Base-by-base conservation (phyloP, 2,329 filamentous ascomycete species). In the Colletotrichum chrysophilum region DNA sequence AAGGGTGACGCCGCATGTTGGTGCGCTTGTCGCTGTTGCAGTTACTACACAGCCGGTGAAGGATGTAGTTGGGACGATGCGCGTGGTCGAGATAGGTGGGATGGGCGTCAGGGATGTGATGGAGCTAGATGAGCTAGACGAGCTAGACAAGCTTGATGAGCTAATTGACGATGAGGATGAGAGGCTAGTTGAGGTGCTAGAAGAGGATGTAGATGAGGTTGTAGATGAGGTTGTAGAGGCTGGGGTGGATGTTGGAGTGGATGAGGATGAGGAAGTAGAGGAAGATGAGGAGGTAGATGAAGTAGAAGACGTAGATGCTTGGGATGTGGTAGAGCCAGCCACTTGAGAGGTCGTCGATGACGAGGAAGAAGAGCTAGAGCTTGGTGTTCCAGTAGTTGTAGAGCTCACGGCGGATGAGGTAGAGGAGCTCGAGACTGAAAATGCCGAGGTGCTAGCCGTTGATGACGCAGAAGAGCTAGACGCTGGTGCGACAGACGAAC, bases 211-310 rank as follows among this genome's bases (percentile, higher is more conserved):
- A 4, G 43, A 21, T 13, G 43, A 48, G 38, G 4, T 6, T 21
- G 43, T n/a, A 24, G 21, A 24, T 24, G 21, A 48, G 18, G n/a
- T 3, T 21, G 43, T 52, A 52, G 43, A 52, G 2, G 43, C 43
- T 13, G 12, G 0, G 12, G 43, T 52, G 6, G 43, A 48, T 52
- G n/a, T 7, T 0, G 43, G 0, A n/a, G 38, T 6, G 3, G 38
- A 48, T n/a, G 38, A n/a, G 38, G 38, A 48, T n/a, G 38, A n/a
- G 38, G 38, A 43, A 9, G 38, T n/a, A 43, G 38, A n/a, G 16
- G 16, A 2, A 18, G 38, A 43, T n/a, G 38, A 43, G 18, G 38
- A 43, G 18, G 38, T n/a, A 43, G 38, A n/a, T n/a, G 38, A n/a
- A 5, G 16, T 43, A 43, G 38, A n/a, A 43, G 38, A 43, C 2